Percentiles rank a stretch among this genome's conserved stretches.
phyloP scores from a whole-genome alignment of 2,329 filamentous ascomycete genomes.

The Fusarium cicatricum region DNA sequence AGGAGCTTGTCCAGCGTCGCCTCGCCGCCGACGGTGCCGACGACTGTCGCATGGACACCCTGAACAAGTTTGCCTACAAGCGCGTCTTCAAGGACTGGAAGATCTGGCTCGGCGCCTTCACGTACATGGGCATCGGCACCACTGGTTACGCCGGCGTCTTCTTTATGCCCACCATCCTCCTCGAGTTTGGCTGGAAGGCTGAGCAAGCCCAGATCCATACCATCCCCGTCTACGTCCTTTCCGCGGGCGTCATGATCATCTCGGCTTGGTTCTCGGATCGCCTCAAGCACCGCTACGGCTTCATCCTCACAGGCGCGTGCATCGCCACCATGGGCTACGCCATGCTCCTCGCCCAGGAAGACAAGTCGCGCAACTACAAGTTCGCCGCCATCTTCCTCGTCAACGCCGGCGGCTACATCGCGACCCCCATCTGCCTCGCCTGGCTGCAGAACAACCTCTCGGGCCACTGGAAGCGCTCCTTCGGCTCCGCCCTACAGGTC shows the following conservation, averaged over 20 bases:
- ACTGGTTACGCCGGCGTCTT: constrained; percentile 54
- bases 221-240: constrained; percentile 50
- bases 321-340: constrained; percentile 63
- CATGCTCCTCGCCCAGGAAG: constrained; percentile 55
- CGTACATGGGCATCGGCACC: constrained; percentile 52
- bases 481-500: constrained; percentile 60
- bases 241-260: constrained; percentile 42
- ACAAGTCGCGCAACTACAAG: constrained; percentile 43
- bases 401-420: constrained; percentile 61
- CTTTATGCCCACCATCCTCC: constrained; percentile 51
- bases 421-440: constrained; percentile 61
- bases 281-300: constrained; percentile 61
- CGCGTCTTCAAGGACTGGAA: constrained; percentile 59
- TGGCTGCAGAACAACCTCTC: constrained; percentile 66
- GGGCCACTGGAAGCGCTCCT: constrained; percentile 65
- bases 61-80: constrained; percentile 56
- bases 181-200: constrained; percentile 47
- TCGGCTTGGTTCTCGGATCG: constrained; percentile 58
- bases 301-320: constrained; percentile 59
- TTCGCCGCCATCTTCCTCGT: constrained; percentile 66
- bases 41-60: constrained; percentile 59
- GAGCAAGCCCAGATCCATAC: constrained; percentile 47
- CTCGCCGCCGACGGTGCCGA: constrained; percentile 53
- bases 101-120: constrained; percentile 51
- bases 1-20: constrained; percentile 51